Base-by-base conservation (phyloP, 805 yeast genomes). In the Wickerhamiella siamensis region DNA sequence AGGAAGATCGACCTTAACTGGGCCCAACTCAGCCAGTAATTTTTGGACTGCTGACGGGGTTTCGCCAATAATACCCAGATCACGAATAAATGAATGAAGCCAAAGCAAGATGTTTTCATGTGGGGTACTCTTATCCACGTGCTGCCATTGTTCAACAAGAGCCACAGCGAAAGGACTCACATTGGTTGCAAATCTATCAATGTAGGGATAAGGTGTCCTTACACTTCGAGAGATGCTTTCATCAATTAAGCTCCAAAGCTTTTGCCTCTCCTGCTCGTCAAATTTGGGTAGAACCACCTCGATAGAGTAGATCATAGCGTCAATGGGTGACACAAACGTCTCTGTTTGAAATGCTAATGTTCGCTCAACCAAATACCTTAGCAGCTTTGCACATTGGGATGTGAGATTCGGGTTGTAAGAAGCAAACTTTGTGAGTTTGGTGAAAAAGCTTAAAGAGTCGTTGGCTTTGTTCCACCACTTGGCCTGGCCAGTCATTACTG, bases 151-250 rank as follows among this genome's bases (percentile, higher is more conserved):
- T 93, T 51, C 96, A 36, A 75, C 57, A 3, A 78, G 50, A 0
- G 78, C 68, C 12, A 74, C 63, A 2, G 69, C 49, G 39, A 79
- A 68, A 0, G 84, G 82, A 44, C 84, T 75, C 12, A 75, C 51
- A 22, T 54, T 51, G 0, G 50, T 45, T n/a, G 53, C 52, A 26
- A 74, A 66, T 40, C 58, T 47, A 54, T 88, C 96, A 41, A 83
- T 70, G 51, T 86, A 88, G 54, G 82, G 84, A 61, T 80, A 91
- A 0, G 97, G 96, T 0, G 84, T 61, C 47, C 73, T 70, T 31
- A 79, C 70, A 46, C 78, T 69, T 47, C 95, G 70, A 1, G 83
- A 66, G 24, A 84, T 67, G 0, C 83, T 64, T 56, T 87, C 91
- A 54, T 88, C 95, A 5, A 88, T 47, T 24, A 83, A 57, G 9